These are phyloP conservation scores for Pythium biforme DNA, from an alignment of 352 stramenopile species.

Conservation along the genomic window DNA sequence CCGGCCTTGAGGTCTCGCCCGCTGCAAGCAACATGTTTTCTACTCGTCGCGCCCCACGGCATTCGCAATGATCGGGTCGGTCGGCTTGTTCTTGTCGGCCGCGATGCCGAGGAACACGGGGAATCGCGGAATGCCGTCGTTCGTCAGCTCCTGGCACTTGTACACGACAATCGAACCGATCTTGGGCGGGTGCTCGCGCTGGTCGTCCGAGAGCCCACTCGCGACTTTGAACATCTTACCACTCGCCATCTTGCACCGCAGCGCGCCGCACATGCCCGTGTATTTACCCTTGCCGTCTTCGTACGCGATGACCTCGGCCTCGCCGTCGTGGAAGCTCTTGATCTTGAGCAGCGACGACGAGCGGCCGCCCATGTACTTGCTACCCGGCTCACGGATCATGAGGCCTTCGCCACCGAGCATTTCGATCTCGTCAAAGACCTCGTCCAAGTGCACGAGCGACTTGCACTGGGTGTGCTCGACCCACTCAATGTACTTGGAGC, in stretches of 20 bases:
- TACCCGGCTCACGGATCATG: conserved; percentile 66
- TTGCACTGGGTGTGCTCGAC: conserved; percentile 62
- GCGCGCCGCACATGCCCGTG: conserved; percentile 47
- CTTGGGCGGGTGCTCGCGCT: conserved; percentile 43
- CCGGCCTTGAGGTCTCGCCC: too few relatives aligned
- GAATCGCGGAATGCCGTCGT: conserved; percentile 67
- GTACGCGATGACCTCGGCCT: conserved; percentile 61
- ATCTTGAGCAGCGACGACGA: conserved; percentile 72
- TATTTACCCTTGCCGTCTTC: conserved; percentile 75
- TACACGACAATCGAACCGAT: conserved; percentile 74
- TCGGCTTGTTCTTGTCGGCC: conserved; percentile 50
- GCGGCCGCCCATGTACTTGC: conserved; percentile 43
- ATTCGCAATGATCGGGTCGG: conserved; percentile 52
- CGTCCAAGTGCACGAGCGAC: conserved; percentile 43
- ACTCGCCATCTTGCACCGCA: conserved; percentile 58
- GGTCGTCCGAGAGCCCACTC: conserved; percentile 59
- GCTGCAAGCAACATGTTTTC: too few relatives aligned
- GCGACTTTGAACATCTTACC: conserved; percentile 76
- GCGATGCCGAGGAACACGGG: conserved; percentile 63
- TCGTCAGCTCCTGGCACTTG: conserved; percentile 79
- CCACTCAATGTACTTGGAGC: conserved; percentile 52
- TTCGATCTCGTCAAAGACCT: conserved; percentile 58
- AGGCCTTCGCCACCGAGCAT: conserved; percentile 57
- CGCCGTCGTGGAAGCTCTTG: conserved; percentile 75
- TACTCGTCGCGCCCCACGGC: conserved; percentile 21